Conservation (phyloP, 2,329 filamentous ascomycete genomes). For the Apiospora rasikravindrae region DNA sequence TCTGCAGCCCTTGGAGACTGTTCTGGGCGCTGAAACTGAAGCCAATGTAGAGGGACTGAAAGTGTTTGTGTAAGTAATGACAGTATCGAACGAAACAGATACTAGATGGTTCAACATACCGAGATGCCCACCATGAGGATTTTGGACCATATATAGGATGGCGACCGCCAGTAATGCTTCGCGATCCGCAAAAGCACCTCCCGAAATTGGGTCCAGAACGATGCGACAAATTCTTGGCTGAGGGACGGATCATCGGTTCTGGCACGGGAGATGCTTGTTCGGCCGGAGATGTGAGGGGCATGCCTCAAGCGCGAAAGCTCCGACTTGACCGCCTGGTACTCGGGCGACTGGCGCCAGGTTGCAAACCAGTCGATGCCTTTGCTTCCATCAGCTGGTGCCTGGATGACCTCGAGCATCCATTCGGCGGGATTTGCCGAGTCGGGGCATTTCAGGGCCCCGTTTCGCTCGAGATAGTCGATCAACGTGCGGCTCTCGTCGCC, state of each 20-base stretch:
- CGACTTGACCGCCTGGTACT: slow-evolving; percentile 56
- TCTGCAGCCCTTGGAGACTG: slow-evolving; percentile 79
- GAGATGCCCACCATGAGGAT: slow-evolving; percentile 49
- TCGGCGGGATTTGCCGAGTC: slow-evolving; percentile 56
- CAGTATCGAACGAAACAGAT: too few species aligned
- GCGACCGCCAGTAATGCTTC: slow-evolving; percentile 91
- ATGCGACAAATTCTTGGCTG: slow-evolving; percentile 75
- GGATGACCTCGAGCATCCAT: slow-evolving; percentile 59
- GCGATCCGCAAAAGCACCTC: slow-evolving; percentile 78
- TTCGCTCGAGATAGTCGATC: slow-evolving; percentile 69
- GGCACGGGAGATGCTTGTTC: slow-evolving; percentile 42
- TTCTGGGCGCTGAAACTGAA: slow-evolving; percentile 78
- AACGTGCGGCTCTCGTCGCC: slow-evolving; percentile 66
- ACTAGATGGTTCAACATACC: too few species aligned
- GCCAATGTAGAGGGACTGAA: slow-evolving; percentile 73
- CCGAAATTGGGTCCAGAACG: slow-evolving; percentile 70
- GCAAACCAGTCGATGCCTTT: slow-evolving; percentile 70
- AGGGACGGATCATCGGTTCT: slow-evolving; percentile 49
- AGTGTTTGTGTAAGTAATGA: background rate
- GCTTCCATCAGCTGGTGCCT: slow-evolving; percentile 67
- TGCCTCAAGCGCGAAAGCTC: slow-evolving; percentile 62
- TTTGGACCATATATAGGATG: slow-evolving; percentile 89
- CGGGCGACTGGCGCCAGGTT: slow-evolving; percentile 51
- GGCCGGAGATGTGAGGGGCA: slow-evolving; percentile 28
- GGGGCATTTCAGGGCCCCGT: slow-evolving; percentile 69